Conservation (phyloP, 192 early-diverging fungal genomes). For the Fimicolochytrium jonesii region DNA sequence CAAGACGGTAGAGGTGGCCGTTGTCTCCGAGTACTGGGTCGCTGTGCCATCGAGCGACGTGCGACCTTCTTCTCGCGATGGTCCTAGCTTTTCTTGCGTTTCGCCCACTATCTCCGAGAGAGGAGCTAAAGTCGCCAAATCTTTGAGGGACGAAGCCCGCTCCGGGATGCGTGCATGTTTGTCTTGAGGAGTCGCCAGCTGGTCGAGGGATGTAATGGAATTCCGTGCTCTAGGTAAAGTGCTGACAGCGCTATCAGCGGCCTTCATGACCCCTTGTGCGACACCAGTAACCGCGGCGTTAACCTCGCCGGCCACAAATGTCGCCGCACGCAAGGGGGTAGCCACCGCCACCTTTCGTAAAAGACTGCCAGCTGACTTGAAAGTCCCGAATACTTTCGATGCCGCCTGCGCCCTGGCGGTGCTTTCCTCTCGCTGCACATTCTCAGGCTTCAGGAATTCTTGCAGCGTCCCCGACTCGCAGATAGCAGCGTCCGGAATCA, state of each 20-base stretch:
- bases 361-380: slow-evolving; percentile 27
- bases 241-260: too few relatives aligned
- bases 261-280: not conserved
- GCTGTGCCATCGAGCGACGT: too few relatives aligned
- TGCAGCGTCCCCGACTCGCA: not conserved
- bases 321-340: slow-evolving; percentile 17
- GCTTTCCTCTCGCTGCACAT: not conserved
- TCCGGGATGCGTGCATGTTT: too few relatives aligned
- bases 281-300: slow-evolving; percentile 5
- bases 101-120: too few relatives aligned
- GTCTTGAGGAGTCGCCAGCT: too few relatives aligned
- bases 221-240: too few relatives aligned
- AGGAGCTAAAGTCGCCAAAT: too few relatives aligned
- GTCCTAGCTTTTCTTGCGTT: too few relatives aligned
- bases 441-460: slow-evolving; percentile 33
- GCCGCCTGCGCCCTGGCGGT: not conserved
- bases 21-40: too few relatives aligned
- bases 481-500: slow-evolving; percentile 1
- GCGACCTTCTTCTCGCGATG: too few relatives aligned
- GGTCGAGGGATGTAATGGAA: too few relatives aligned
- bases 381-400: slow-evolving; percentile 22
- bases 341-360: slow-evolving; percentile 28
- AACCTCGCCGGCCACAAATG: slow-evolving; percentile 13
- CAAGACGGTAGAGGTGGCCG: too few relatives aligned
- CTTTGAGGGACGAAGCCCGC: slow-evolving; percentile 1